These are phyloP conservation scores for Saururus chinensis DNA, from an alignment of 164 flowering plant species.

Conservation along the genomic window DNA sequence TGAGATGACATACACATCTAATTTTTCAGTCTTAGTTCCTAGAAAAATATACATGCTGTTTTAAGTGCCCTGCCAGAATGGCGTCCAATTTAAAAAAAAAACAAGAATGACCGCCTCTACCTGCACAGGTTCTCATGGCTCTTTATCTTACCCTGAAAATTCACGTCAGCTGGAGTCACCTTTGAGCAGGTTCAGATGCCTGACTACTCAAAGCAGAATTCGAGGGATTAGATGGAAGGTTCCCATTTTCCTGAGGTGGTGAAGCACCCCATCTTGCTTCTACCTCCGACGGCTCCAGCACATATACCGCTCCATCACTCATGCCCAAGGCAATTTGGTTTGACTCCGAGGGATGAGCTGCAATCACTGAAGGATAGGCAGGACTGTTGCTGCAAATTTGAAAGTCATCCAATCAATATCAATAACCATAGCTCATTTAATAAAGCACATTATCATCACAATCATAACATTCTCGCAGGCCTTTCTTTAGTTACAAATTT, in stretches of 20 bases:
- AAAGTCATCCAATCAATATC: not conserved
- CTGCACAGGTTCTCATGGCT: not conserved
- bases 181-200: conserved; percentile 38
- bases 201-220: conserved; percentile 52
- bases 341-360: conserved; percentile 63
- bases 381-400: conserved; percentile 15
- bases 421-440: not conserved
- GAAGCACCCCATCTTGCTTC: conserved; percentile 55
- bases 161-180: not conserved
- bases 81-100: conserved; percentile 6
- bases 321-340: conserved; percentile 66
- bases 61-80: conserved; percentile 2
- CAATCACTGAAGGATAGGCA: conserved; percentile 46
- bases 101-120: conserved; percentile 7
- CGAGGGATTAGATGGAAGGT: conserved; percentile 21
- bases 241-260: conserved; percentile 46
- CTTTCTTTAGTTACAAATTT: no score
- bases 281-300: conserved; percentile 49
- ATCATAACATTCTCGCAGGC: no score
- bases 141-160: not conserved
- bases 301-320: conserved; percentile 61
- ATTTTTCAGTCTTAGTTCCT: not conserved
- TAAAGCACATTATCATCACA: no score
- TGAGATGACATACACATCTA: not conserved
- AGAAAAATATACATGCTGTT: not conserved